These are phyloP conservation scores for Falciphora oryzae DNA, from an alignment of 2,329 filamentous ascomycete species.

Conservation along the genomic window DNA sequence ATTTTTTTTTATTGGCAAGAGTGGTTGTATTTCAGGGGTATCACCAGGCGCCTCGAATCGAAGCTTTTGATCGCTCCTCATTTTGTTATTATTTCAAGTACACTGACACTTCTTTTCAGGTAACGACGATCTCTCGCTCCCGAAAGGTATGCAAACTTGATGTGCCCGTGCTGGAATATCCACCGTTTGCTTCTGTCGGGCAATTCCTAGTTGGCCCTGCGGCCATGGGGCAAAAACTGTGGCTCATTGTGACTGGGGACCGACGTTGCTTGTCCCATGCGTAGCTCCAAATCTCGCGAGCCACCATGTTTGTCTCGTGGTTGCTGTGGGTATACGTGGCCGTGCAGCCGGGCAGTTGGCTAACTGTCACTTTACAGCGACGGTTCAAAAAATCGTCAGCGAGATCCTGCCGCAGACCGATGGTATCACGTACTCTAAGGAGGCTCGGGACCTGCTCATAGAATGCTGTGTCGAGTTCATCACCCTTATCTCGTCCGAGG, in stretches of 20 bases:
- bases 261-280: neutral
- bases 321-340: neutral
- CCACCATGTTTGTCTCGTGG: neutral
- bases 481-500: conserved; percentile 95
- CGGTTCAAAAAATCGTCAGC: conserved; percentile 80
- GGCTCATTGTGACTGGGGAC: neutral
- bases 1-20: neutral
- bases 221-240: neutral
- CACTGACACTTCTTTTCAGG: conserved; percentile 37
- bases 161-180: neutral
- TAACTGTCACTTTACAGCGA: conserved; percentile 37
- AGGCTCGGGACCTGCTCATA: conserved; percentile 90
- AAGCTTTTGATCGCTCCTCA: neutral
- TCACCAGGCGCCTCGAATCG: neutral
- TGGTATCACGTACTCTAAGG: conserved; percentile 86
- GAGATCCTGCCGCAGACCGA: conserved; percentile 77
- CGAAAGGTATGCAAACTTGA: conserved; percentile 47
- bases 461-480: conserved; percentile 99
- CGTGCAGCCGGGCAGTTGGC: neutral
- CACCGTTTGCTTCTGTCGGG: neutral
- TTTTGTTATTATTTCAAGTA: neutral
- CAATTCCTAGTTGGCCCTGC: neutral
- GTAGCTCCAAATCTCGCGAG: neutral
- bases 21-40: neutral
- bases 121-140: conserved; percentile 58